Evolutionary conservation across 495 filamentous ascomycete genomes (phyloP), one percentile per base, ranked within the genome.

Genomic region (Podospora comata): DNA sequence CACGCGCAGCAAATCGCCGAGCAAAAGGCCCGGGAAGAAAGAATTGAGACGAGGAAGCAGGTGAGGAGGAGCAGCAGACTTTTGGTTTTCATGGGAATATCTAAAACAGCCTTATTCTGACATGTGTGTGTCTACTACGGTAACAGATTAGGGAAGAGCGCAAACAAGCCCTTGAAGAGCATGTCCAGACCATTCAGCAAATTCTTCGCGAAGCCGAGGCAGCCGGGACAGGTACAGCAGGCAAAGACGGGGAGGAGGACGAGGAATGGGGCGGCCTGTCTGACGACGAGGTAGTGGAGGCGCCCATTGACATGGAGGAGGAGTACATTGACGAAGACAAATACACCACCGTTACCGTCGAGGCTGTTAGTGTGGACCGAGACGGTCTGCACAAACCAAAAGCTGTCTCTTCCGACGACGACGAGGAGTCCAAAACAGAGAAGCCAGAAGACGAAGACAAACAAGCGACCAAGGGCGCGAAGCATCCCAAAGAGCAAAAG

Each of bases 321-420:
- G 93, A 97, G 78, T 99, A 97, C 79, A 86, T 97, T 67, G 95
- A 99, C 79, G 95, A 98, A 77, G 94, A 97, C 74, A 91, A 90
- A 77, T 96, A 91, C 74, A 97, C 94, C 19, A 96, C 91, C 3
- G 95, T 99, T 32, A 97, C 92, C 0, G 87, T 99, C 0, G 93
- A 97, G 76, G 90, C 90, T n/a, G 92, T 99, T 75, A 90, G 90
- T 72, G 81, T 94, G 7, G 88, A 91, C 2, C 88, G 86, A 64
- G 88, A 91, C 67, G 91, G 89, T 6, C 74, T 94, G 16, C 77
- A 86, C 63, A 85, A 86, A 71, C 78, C 83, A 27, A 79, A 79
- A 4, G 78, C 77, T 34, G 79, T 85, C 1, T 34, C 56, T 7
- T 80, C 84, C 2, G 74, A 78, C 26, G 74, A 78, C 26, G 83